Conservation (phyloP, 208 protist species). For the Vickermania ingenoplastis region DNA sequence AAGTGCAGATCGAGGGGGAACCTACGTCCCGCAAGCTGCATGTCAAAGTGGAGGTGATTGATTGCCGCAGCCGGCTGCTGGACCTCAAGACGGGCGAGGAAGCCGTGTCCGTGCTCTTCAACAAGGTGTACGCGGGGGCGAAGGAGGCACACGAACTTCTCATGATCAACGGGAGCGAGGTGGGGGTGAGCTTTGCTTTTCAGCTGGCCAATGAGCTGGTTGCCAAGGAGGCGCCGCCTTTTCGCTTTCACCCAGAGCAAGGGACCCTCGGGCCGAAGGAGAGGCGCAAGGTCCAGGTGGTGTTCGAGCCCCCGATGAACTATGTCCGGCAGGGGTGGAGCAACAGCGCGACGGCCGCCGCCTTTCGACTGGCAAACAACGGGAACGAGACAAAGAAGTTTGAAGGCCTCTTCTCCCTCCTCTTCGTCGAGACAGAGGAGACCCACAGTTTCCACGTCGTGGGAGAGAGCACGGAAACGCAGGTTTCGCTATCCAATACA, state of each 20-base stretch:
- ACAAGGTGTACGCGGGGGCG: conserved; percentile 57
- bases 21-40: conserved; percentile 15
- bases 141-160: conserved; percentile 28
- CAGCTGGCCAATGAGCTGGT: conserved; percentile 38
- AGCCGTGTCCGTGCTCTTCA: conserved; percentile 50
- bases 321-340: conserved; percentile 51
- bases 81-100: conserved; percentile 43
- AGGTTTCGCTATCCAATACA: conserved; percentile 46
- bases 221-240: conserved; percentile 41
- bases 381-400: conserved; percentile 22
- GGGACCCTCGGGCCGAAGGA: conserved; percentile 60
- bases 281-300: conserved; percentile 25
- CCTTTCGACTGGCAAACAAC: neutral
- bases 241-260: conserved; percentile 59
- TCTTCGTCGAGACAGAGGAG: conserved; percentile 85
- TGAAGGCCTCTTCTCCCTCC: conserved; percentile 61
- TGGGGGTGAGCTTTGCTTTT: conserved; percentile 78
- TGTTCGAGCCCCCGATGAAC: conserved; percentile 58
- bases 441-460: conserved; percentile 61
- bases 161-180: conserved; percentile 64
- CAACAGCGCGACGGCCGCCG: neutral
- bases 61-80: conserved; percentile 59
- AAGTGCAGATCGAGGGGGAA: conserved; percentile 36
- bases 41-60: conserved; percentile 59
- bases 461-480: conserved; percentile 56